Base-by-base conservation (phyloP, 23 red algal species). In the Cyanidioschyzon merolae region DNA sequence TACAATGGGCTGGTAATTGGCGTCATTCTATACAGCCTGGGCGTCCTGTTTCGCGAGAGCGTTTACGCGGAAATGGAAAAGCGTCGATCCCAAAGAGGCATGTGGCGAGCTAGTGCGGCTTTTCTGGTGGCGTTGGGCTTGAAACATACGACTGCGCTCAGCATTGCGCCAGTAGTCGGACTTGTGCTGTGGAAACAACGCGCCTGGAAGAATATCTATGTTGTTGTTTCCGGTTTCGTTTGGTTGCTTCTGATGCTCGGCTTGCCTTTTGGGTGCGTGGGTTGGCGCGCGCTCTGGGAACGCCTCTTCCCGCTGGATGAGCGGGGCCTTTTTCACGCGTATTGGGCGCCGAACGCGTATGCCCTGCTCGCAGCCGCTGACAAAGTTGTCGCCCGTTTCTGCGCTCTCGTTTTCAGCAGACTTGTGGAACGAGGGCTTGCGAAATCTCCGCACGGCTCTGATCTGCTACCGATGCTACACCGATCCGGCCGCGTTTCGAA, bases 301-400 rank as follows among this genome's bases (percentile, higher is more conserved):
- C 88, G 94, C 39, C 74, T 98, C 26, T 87, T 98, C 58, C 94
- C 94, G 15, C 87, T 91, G 45, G 74, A 71, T 26, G 57, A 81
- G 31, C 79, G 94, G 18, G 94, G 94, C 51, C 83, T 98, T 21
- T 77, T 98, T 25, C 94, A 98, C 76, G 77, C 85, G 0, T 90
- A 98, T 67, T 98, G 94, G 94, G 94, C 94, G 37, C 88, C 94
- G 0, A 90, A 98, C 84, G 76, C 86, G 57, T 98, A 88, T 85
- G 84, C 94, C 24, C 41, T 89, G 3, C 40, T 76, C 34, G 77
- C 77, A 26, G 74, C 39, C 2, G 39, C 67, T 1, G 85, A 88
- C 68, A 74, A 41, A 1, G 34, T 82, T 34, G 25, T 36, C 2
- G 27, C 41, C 2, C 45, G 45, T 7, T 54, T 54, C 12, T 54